Conservation (phyloP, 352 stramenopile species). For the Plasmopara muralis region DNA sequence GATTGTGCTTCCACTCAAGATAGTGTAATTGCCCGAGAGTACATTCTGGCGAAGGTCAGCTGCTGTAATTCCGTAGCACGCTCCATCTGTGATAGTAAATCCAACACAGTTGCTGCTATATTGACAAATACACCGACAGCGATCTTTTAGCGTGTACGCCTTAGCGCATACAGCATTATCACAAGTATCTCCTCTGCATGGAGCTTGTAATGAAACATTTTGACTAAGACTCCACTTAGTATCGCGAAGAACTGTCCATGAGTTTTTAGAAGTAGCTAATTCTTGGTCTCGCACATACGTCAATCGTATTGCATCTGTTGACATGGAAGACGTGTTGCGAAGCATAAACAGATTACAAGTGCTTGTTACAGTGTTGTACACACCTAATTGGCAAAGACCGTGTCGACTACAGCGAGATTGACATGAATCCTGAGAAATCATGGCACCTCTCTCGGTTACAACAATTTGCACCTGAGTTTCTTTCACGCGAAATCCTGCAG, state of each 20-base stretch:
- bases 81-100: conserved; percentile 33
- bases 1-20: conserved; percentile 19
- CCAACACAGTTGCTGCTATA: conserved; percentile 28
- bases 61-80: conserved; percentile 35
- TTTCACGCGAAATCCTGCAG: conserved; percentile 32
- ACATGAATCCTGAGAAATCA: conserved; percentile 31
- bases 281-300: conserved; percentile 27
- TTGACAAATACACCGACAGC: conserved; percentile 42
- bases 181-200: conserved; percentile 27
- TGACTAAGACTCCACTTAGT: conserved; percentile 29
- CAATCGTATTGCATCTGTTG: conserved; percentile 19
- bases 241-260: conserved; percentile 34
- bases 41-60: conserved; percentile 35
- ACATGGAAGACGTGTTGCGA: conserved; percentile 16
- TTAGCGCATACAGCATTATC: conserved; percentile 21
- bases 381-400: conserved; percentile 36
- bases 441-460: conserved; percentile 29
- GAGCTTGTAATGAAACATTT: conserved; percentile 26
- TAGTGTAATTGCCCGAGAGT: conserved; percentile 20
- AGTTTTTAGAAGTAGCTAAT: conserved; percentile 24
- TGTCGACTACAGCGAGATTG: conserved; percentile 33
- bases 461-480: conserved; percentile 33
- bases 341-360: conserved; percentile 47
- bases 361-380: conserved; percentile 26
- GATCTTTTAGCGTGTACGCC: conserved; percentile 32